Conservation (phyloP, 805 yeast species). For the Millerago galiae region DNA sequence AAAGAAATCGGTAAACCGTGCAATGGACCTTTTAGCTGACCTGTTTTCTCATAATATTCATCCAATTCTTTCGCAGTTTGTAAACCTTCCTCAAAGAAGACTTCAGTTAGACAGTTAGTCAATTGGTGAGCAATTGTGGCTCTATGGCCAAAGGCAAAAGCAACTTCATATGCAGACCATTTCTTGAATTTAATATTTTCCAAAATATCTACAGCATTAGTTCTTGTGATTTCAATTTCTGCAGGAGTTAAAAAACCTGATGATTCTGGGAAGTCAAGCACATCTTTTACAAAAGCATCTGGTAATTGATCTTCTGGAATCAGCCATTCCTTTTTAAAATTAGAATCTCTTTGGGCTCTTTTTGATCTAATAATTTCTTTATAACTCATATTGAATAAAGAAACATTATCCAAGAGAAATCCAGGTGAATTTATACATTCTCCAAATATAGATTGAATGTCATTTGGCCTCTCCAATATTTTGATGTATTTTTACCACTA, state of each 20-base stretch:
- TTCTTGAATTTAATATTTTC: slow-evolving; percentile 25
- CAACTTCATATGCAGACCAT: slow-evolving; percentile 38
- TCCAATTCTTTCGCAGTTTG: slow-evolving; percentile 50
- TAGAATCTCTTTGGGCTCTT: background rate
- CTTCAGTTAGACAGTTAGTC: slow-evolving; percentile 28
- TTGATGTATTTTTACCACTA: no score
- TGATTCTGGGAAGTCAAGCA: slow-evolving; percentile 29
- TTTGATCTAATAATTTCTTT: background rate
- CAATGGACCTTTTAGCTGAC: slow-evolving; percentile 53
- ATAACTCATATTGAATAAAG: background rate
- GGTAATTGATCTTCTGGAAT: slow-evolving; percentile 14
- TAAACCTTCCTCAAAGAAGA: slow-evolving; percentile 52
- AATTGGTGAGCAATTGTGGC: slow-evolving; percentile 55
- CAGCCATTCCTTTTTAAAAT: slow-evolving; percentile 40
- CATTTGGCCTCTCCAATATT: no score
- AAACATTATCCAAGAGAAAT: no score
- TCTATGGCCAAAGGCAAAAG: slow-evolving; percentile 47
- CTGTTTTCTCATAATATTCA: slow-evolving; percentile 38
- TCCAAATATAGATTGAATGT: no score
- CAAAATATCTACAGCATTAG: slow-evolving; percentile 14
- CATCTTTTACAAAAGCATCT: slow-evolving; percentile 23
- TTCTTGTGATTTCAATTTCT: slow-evolving; percentile 30
- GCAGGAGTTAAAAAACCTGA: slow-evolving; percentile 18
- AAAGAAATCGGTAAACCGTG: slow-evolving; percentile 65
- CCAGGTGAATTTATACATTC: no score